Evolutionary conservation across 164 flowering plant genomes (phyloP), one percentile per base, ranked within the genome.

Genomic region (Dillenia turbinata): DNA sequence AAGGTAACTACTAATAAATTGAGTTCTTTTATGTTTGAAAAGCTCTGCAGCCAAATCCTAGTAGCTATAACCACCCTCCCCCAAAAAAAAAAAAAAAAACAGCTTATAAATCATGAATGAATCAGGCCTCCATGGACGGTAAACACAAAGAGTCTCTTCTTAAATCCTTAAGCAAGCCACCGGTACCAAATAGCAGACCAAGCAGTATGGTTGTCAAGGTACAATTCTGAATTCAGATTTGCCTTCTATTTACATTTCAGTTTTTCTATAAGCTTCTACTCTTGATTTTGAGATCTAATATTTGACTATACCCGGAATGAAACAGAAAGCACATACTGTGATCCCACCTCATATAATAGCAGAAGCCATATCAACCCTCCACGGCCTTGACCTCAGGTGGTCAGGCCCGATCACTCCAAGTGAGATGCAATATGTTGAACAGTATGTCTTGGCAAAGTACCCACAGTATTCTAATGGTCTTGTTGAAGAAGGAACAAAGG

Each of bases 321-420:
- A 73, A 67, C 87, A 89, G 92, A 82, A 86, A 73, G 80, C 79
- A 12, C 77, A 77, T 57, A 72, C 79, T 1, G 75, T 87, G 62
- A 85, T 87, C 66, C 92, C 92, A 46, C 84, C 92, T 33, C 96
- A 89, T 65, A 72, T 87, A 43, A 72, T 87, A 44, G 96, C 90
- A 0, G 90, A 87, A 77, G 96, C 92, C 53, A 89, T 89, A 69
- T 89, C 92, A 44, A 84, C 86, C n/a, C 82, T 86, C 68, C 86
- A 73, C 47, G 92, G 86, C 19, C 78, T 80, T 46, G 92, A 85
- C 59, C 78, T 83, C 43, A 78, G 96, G 73, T 89, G 92, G 90
- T 87, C 96, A 24, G 92, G 96, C 14, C 92, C 92, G 9, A 86
- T 89, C 61, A 89, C 96, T 16, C 89, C 86, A 17, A 74, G 61